Evolutionary conservation across 805 yeast genomes (phyloP).

Genomic region (Yamadazyma sp.): DNA sequence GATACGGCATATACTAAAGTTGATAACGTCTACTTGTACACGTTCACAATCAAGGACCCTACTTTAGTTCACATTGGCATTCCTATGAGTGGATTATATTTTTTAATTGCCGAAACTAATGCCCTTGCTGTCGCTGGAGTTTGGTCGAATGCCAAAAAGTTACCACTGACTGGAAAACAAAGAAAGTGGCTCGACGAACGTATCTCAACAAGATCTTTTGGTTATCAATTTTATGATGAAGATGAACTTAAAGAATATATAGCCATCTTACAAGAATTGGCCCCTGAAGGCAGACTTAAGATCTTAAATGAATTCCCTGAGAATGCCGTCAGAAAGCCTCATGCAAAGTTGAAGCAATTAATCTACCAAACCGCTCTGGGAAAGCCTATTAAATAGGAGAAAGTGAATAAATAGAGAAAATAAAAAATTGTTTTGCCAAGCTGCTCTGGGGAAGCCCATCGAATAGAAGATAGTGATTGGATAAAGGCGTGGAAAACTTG

Average conservation of each 20-base stretch:
- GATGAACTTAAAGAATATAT: constrained; percentile 1
- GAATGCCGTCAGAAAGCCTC: neutral
- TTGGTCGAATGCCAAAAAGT: constrained; percentile 38
- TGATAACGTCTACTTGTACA: constrained; percentile 34
- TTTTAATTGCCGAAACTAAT: constrained; percentile 49
- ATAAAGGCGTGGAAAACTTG: too few relatives aligned
- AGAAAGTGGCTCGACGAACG: constrained; percentile 25
- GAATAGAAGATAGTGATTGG: too few relatives aligned
- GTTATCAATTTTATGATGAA: constrained; percentile 3
- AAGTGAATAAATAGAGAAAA: neutral
- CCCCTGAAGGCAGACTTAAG: neutral
- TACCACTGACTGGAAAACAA: constrained; percentile 43
- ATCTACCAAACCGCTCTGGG: neutral
- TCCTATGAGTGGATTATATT: constrained; percentile 43
- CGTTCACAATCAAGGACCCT: constrained; percentile 41
- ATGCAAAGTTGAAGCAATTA: neutral
- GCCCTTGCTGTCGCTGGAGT: constrained; percentile 57
- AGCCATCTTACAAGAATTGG: neutral
- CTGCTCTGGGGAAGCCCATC: too few relatives aligned
- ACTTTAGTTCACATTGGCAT: constrained; percentile 41
- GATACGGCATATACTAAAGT: constrained; percentile 40
- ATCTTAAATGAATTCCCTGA: neutral
- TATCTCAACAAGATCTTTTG: neutral
- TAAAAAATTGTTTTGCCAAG: too few relatives aligned
- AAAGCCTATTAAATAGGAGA: neutral